Evolutionary conservation across 169 alveolate genomes (phyloP), one percentile per base, ranked within the genome.

Genomic region (Miamiensis avidus): DNA sequence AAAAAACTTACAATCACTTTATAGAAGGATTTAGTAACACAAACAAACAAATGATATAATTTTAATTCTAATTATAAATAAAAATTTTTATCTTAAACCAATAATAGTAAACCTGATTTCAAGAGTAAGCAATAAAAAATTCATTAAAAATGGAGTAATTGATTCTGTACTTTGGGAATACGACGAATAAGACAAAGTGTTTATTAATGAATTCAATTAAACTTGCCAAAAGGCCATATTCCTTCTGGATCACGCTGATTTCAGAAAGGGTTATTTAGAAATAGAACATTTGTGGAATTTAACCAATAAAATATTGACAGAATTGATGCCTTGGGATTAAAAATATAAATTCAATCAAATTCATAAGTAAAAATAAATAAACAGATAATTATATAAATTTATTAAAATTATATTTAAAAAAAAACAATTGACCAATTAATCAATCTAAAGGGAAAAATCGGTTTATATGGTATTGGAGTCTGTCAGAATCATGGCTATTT

Each of bases 1-100:
- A 29, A 27, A 75, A 91, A 64, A 75, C 69, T 72, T 84, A 81
- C 65, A 88, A 91, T 77, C 29, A 88, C 15, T 77, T 88, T 31
- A 33, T 85, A 73, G 91, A 91, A 64, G 88, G 81, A 78, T 75
- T 89, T 69, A 86, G 88, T 82, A 72, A 79, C 32, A 49, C 81
- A 25, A 31, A 34, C n/a, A 76, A 82, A 33, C 29, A 31, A 74
- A 75, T 73, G n/a, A 29, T 29, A n/a, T 76, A 28, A 31, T 28
- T 0, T 27, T 82, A 29, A 34, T 29, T 28, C 81, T 84, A 0
- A 0, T 64, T 29, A 27, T 28, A 31, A 29, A 16, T 27, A 76
- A 65, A 29, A 11, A 11, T 49, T 20, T 49, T 49, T 49, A 49
- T 49, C 20, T 11, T 72, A 69, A 72, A 78, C 34, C 64, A 34